Base-by-base conservation (phyloP, 225 moss, liverwort and hornwort species). In the Bryum argenteum region DNA sequence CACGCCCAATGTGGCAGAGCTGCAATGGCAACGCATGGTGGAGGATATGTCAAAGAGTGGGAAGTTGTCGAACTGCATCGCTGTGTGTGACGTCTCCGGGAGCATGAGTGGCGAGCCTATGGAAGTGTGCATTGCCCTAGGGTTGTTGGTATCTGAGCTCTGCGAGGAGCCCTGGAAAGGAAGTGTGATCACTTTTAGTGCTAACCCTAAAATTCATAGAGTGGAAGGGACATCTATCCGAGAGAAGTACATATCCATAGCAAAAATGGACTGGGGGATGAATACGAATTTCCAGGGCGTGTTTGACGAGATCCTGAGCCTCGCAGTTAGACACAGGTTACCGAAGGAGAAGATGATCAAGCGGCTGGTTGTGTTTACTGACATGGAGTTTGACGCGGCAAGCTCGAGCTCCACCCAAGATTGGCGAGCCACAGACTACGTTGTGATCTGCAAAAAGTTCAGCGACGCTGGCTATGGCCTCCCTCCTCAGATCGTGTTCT, bases 71-170 rank as follows among this genome's bases (percentile, higher is more conserved):
- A 92, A 85, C 67, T 90, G 89, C 63, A 41, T 95, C 23, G 85
- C 92, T 38, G 89, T 95, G 8, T 92, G 94, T 63, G 92, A 95
- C 77, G 94, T 95, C 18, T 95, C 94, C 18, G 92, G 82, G 38
- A 92, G 94, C 71, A 95, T 95, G 94, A 0, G 0, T 40, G 75
- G 75, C 14, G 52, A 14, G 16, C 75, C 75, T 28, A 67, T 75
- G 60, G 75, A 75, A 67, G 75, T 75, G 26, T 75, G 75, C 39
- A 75, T 75, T 41, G 75, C 75, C 18, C 75, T 75, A 2, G 75
- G 75, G 10, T 5, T 75, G 22, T 26, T 94, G 61, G 78, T 92
- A 11, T 80, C 85, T 23, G 90, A 92, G 38, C 84, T 95, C 14
- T 74, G 85, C 77, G 90, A 89, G 70, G 80, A 90, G 28, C 94